A percentile compares a stretch with the other conserved stretches of the same genome.
Evolutionary conservation across 306 rosid genomes (phyloP).

Genomic region (Cucumis sativus): Cucumber_9930_V3 NC_026656.2:12026001-12026500

Average conservation of each 20-base stretch:
- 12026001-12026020: not conserved
- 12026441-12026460: not conserved
- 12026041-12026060: not conserved
- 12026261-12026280: conserved; percentile 81
- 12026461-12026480: not conserved
- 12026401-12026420: not conserved
- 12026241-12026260: conserved; percentile 66
- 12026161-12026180: conserved; percentile 65
- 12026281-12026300: conserved; percentile 60
- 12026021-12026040: not conserved
- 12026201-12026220: conserved; percentile 82
- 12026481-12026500: not conserved
- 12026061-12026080: not conserved
- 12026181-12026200: conserved; percentile 82
- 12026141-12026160: conserved; percentile 84
- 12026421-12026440: not conserved
- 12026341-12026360: not conserved
- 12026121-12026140: conserved; percentile 72
- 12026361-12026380: not conserved
- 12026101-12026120: not conserved
- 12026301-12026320: conserved; percentile 31
- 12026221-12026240: conserved; percentile 57
- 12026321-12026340: not conserved
- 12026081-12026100: not conserved
- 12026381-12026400: not conserved